Percentiles rank a stretch among this genome's conserved stretches.
Evolutionary conservation across 106 monocot genomes (phyloP).

Genomic region (Dendrobium chrysotoxum): DNA sequence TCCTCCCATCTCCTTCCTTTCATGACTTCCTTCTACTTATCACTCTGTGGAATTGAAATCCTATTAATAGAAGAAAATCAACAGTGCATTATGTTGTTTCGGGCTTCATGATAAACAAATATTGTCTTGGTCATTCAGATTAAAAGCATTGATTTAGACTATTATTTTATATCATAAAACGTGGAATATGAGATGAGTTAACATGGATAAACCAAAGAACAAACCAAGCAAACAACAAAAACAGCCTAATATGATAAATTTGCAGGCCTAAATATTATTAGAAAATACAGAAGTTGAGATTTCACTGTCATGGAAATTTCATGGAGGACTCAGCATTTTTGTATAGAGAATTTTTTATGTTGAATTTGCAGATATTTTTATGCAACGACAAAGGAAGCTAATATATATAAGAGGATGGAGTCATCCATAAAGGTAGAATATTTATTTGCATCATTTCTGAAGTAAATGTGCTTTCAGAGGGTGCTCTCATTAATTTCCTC

Average conservation of each 20-base stretch:
- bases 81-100: not conserved
- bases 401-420: too few species aligned
- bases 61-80: not conserved
- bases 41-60: not conserved
- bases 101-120: not conserved
- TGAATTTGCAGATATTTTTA: too few species aligned
- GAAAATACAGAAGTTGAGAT: not conserved
- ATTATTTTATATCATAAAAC: not conserved
- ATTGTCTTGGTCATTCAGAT: not conserved
- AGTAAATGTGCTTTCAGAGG: too few species aligned
- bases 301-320: not conserved
- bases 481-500: too few species aligned
- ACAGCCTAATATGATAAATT: not conserved
- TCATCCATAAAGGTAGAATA: too few species aligned
- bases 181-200: too few species aligned
- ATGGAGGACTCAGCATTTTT: not conserved
- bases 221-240: not conserved
- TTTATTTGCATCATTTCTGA: too few species aligned
- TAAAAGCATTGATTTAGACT: not conserved
- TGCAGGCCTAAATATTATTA: constrained; percentile 1
- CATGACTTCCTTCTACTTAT: not conserved
- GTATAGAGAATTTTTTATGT: too few species aligned
- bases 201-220: not conserved
- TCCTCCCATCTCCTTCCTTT: constrained; percentile 33
- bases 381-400: too few species aligned